Evolutionary conservation across 805 yeast genomes (phyloP), one percentile per base, ranked within the genome.

Genomic region (Yamadazyma endophytica): DNA sequence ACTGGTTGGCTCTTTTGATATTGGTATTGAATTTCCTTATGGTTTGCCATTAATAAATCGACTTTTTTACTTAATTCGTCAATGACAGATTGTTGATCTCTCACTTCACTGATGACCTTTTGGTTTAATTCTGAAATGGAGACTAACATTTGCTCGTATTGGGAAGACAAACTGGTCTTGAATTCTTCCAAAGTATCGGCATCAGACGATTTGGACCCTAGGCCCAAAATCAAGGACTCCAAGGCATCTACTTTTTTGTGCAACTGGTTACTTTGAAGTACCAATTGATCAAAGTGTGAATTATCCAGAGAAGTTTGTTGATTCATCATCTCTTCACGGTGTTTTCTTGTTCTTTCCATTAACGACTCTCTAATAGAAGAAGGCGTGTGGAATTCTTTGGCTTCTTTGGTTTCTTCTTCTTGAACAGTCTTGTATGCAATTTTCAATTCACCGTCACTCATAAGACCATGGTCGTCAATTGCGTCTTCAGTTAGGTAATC

Each of bases 401-500:
- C 35, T 12, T 21, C 26, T 9, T 23, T 17, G 9, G 21, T 13
- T 6, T 20, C 22, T 9, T 26, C 26, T 17, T 29, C 19, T 30
- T 29, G 31, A 9, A 56, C 67, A 4, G 58, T 56, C 16, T 55
- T 35, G 15, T 26, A 18, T 4, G 40, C 41, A 13, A 58, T 55
- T 43, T 72, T 60, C 9, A 68, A 58, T 13, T 66, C 49, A 9
- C 73, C 61, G 33, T 64, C 68, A 18, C 77, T 37, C 42, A 63
- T 50, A 15, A 66, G 43, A 1, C 74, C 78, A 43, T 77, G 79
- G 39, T 77, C 80, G 33, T 76, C 79, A 27, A 67, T 53, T 3
- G 81, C 73, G 43, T 76, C 81, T 32, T 64, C 65, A 4, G 75
- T 60, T 15, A 82, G 64, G 21, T 66, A 63, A 29, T 70, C 66